These are phyloP conservation scores for Scleroderma bovista DNA, from an alignment of 768 basidiomycete genomes.

Conservation along the genomic window DNA sequence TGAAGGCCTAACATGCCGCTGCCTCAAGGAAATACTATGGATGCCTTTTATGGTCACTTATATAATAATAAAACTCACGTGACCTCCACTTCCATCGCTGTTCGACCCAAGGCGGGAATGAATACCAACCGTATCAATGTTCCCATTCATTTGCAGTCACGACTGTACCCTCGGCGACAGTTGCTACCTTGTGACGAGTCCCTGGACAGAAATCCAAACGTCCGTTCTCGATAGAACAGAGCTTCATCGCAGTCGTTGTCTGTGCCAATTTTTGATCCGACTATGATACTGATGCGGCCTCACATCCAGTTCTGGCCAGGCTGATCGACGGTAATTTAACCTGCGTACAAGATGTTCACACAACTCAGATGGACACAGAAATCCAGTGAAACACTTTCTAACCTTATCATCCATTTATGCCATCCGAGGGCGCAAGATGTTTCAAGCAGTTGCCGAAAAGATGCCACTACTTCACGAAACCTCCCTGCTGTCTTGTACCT, in stretches of 20 bases:
- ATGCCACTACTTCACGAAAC: neutral
- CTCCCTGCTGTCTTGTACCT: neutral
- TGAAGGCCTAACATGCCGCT: conserved; percentile 23
- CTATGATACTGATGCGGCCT: too few relatives aligned
- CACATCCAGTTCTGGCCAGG: neutral
- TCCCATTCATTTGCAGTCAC: neutral
- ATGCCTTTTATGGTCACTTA: conserved; percentile 18
- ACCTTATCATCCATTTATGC: neutral
- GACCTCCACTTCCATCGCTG: neutral
- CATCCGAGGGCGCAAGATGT: neutral
- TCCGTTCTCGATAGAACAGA: neutral
- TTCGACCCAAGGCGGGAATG: neutral
- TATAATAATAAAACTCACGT: conserved; percentile 1
- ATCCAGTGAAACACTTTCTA: neutral
- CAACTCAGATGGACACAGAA: neutral
- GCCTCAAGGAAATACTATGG: conserved; percentile 26
- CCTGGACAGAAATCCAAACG: neutral
- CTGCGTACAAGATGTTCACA: neutral
- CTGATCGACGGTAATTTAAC: neutral
- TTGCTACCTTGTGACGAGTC: neutral
- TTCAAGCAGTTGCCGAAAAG: neutral
- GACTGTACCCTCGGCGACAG: neutral
- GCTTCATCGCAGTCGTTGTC: too few relatives aligned
- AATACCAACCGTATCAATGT: neutral
- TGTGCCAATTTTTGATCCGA: too few relatives aligned